Evolutionary conservation across 1,284 basidiomycete species (phyloP).

Genomic region (Golubevia sp.): DNA sequence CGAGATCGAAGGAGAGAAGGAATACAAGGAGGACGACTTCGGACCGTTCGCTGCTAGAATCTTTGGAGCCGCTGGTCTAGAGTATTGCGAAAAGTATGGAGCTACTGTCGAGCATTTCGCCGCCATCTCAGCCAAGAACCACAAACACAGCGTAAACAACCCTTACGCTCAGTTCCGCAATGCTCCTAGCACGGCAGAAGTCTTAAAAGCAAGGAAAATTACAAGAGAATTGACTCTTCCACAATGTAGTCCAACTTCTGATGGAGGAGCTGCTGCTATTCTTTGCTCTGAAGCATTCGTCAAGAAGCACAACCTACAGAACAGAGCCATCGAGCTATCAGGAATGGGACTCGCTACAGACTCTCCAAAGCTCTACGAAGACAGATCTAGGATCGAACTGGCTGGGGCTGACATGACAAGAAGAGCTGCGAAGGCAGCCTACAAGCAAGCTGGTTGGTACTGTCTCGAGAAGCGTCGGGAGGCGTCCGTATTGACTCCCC

Average conservation of each 20-base stretch:
- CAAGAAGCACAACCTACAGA: constrained; percentile 74
- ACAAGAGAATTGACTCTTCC: constrained; percentile 77
- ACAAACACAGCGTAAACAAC: constrained; percentile 78
- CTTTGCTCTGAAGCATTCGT: constrained; percentile 82
- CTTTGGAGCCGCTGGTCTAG: constrained; percentile 78
- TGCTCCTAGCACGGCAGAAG: constrained; percentile 25
- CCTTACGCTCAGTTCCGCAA: constrained; percentile 80
- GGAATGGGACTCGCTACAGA: constrained; percentile 51
- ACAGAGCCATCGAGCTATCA: constrained; percentile 76
- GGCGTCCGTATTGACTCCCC: no score
- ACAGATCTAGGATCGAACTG: constrained; percentile 46
- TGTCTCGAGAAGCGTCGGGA: no score
- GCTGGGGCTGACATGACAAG: constrained; percentile 55
- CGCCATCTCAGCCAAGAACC: constrained; percentile 78
- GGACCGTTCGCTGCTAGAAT: constrained; percentile 75
- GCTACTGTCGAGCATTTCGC: constrained; percentile 73
- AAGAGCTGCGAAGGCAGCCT: constrained; percentile 40
- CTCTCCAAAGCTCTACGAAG: constrained; percentile 42
- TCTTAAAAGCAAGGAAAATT: constrained; percentile 63
- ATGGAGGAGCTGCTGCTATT: constrained; percentile 64
- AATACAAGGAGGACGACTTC: constrained; percentile 68
- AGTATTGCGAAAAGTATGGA: constrained; percentile 78
- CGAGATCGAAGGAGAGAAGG: constrained; percentile 68
- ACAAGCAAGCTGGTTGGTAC: constrained; percentile 53
- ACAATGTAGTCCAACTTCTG: constrained; percentile 81